Base-by-base conservation (phyloP, 805 yeast genomes). In the Vanderwaltozyma verrucispora region DNA sequence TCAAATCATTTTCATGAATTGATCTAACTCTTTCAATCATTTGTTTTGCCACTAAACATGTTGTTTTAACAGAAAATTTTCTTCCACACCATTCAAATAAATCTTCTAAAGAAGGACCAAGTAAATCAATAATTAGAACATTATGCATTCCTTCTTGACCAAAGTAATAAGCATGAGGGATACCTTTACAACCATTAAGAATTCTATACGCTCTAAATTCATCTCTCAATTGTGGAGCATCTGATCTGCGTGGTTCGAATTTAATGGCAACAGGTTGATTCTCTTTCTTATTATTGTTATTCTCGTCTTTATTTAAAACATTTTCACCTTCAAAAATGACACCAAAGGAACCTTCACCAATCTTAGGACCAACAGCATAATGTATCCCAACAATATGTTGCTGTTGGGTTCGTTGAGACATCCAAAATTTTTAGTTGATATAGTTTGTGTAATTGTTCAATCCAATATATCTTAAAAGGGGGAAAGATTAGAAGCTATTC, bases 11-110 rank as follows among this genome's bases (percentile, higher is more conserved):
- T 38, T 78, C 78, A 60, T 82, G 94, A 33, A 82, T 79, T 44
- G 75, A 74, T 58, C 79, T 80, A 19, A 82, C 77, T 46, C 83
- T 62, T 34, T 69, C 66, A 47, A 82, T 76, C 94, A 82, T 82
- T 58, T 82, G 92, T 42, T 74, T 75, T 16, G 88, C 85, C 33
- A 80, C 68, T 53, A 77, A 78, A 26, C 80, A 80, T 14, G 80
- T 82, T 3, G 92, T 80, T 54, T 80, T 75, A 29, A 76, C 72
- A 30, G 78, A 69, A 48, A 82, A 83, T 45, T 72, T 71, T 39
- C 92, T 67, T 3, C 87, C 87, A 64, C 94, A 82, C 94, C 94
- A 82, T 56, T 82, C 94, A 62, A 82, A 82, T 50, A 82, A 64
- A 60, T 82, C 94, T 53, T 82, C 94, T 42, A 82, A 61, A 2